Percentiles rank a stretch among this genome's conserved stretches.
Evolutionary conservation across 345 rosid species (phyloP).

Genomic region (Corymbia maculata): DNA sequence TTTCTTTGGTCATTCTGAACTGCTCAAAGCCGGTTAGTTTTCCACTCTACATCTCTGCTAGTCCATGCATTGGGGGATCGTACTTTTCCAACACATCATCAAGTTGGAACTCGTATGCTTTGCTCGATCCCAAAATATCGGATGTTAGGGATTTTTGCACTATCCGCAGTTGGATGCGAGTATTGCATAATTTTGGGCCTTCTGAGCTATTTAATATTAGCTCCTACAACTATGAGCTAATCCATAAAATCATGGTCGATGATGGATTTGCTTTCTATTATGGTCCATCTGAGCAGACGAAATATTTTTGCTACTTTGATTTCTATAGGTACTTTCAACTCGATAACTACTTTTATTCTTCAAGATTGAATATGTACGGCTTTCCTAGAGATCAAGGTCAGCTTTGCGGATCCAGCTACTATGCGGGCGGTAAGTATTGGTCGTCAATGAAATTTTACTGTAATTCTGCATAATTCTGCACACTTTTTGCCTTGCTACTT

Average conservation of each 20-base stretch:
- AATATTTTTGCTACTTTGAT: not conserved
- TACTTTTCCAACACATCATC: not conserved
- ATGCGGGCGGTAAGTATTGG: fast-evolving
- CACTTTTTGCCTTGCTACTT: fast-evolving
- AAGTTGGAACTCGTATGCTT: not conserved
- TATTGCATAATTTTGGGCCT: not conserved
- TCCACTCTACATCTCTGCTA: not conserved
- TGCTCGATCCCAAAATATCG: not conserved
- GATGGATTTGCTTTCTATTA: not conserved
- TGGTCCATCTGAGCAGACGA: fast-evolving
- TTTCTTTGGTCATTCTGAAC: not conserved
- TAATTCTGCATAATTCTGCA: not conserved
- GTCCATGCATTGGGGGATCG: not conserved
- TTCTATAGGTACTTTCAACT: fast-evolving
- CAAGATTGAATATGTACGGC: no score
- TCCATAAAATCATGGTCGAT: not conserved
- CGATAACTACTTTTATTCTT: no score
- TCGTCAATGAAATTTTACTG: not conserved
- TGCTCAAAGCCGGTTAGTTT: not conserved
- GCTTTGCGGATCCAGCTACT: fast-evolving
- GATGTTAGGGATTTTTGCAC: not conserved
- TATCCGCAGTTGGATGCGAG: not conserved
- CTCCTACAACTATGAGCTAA: not conserved
- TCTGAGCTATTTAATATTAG: not conserved
- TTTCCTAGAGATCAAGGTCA: no score